Base-by-base conservation (phyloP, 2,329 filamentous ascomycete species). In the Phaeoacremonium minimum region DNA sequence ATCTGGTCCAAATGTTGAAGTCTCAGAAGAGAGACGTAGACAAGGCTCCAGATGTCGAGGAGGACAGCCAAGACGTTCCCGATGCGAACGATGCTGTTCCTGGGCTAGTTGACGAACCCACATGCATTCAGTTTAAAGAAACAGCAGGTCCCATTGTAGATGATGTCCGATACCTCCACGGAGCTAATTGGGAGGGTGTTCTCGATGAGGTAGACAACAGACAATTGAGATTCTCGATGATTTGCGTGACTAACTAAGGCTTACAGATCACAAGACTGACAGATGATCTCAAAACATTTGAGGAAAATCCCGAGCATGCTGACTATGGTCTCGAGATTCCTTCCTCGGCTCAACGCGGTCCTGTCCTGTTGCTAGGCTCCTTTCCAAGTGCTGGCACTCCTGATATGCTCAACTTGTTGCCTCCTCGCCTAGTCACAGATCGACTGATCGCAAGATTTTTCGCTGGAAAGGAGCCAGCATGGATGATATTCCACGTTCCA, bases 181-280 rank as follows among this genome's bases (percentile, higher is more conserved):
- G 46, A 1, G 51, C 50, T 3, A 52, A 57, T 30, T 59, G 53
- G 55, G 53, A 56, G 26, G 46, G 53, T 8, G 49, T 58, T 26
- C 46, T 57, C 4, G 48, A 56, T n/a, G 49, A 57, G 32, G 52
- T 58, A 19, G 37, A n/a, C n/a, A n/a, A n/a, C n/a, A n/a, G n/a
- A n/a, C n/a, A n/a, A n/a, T n/a, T n/a, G n/a, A n/a, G n/a, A n/a
- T n/a, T n/a, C n/a, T n/a, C n/a, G n/a, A n/a, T n/a, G n/a, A n/a
- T n/a, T n/a, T n/a, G n/a, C n/a, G n/a, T n/a, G n/a, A n/a, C 49
- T 29, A 18, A 20, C 15, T 14, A 5, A 17, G 4, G 28, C 35
- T 33, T 8, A 38, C 17, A 52, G 50, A 37, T 50, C 14, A 40
- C 46, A 13, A 44, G 33, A 15, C 42, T 52, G 15, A 46, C 50